These are phyloP conservation scores for Paracoccidioides lutzii DNA, from an alignment of 2,329 filamentous ascomycete species.

Conservation along the genomic window DNA sequence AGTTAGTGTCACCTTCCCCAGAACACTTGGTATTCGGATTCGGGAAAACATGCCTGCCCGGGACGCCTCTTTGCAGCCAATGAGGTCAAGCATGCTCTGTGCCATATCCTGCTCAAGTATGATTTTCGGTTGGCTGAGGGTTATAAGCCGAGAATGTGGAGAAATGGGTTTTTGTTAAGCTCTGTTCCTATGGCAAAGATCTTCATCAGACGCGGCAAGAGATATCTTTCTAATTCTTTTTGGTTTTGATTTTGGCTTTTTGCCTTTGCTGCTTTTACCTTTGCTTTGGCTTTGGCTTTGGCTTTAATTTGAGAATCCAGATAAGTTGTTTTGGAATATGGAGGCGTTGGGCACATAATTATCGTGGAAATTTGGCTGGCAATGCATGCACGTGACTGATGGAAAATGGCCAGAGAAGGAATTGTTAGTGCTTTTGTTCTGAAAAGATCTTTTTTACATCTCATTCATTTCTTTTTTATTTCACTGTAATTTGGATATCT, in stretches of 20 bases:
- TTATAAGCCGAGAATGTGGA: neutral
- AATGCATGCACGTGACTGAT: no score
- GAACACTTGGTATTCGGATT: conserved; percentile 17
- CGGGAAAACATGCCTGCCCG: conserved; percentile 22
- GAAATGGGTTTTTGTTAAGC: neutral
- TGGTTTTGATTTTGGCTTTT: neutral
- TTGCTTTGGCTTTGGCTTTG: no score
- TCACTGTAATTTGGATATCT: no score
- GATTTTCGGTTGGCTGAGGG: conserved; percentile 19
- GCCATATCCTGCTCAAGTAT: conserved; percentile 22
- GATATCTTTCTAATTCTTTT: neutral
- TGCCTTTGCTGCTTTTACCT: no score
- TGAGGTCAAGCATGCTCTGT: conserved; percentile 23
- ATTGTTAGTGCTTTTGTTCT: no score
- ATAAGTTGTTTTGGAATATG: no score
- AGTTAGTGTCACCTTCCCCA: conserved; percentile 7
- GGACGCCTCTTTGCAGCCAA: conserved; percentile 24
- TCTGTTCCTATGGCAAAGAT: conserved; percentile 1
- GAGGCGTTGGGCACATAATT: no score
- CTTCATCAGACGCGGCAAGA: neutral
- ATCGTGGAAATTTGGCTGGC: no score
- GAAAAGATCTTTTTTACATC: no score
- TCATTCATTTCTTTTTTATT: no score
- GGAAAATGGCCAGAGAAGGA: no score
- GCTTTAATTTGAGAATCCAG: no score